Percentiles rank a stretch among this genome's conserved stretches.
Evolutionary conservation across 2,329 filamentous ascomycete genomes (phyloP).

Genomic region (Dothistroma pini): DNA sequence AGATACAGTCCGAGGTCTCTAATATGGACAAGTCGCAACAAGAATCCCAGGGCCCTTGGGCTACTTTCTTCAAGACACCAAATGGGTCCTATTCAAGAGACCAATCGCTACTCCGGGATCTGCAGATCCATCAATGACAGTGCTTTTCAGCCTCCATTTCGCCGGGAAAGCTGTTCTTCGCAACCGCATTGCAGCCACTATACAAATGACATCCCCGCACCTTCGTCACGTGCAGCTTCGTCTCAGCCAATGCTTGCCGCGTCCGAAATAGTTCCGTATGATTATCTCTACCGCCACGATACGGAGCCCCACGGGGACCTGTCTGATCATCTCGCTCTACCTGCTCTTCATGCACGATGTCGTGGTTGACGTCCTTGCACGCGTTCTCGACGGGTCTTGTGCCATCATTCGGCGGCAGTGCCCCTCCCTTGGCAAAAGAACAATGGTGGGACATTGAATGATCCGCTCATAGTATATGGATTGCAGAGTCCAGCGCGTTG

Average conservation of each 20-base stretch:
- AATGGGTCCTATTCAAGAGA: too few relatives aligned
- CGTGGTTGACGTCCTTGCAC: background rate
- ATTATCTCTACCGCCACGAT: background rate
- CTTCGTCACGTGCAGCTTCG: constrained; percentile 1
- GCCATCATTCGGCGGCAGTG: background rate
- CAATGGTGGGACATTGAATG: background rate
- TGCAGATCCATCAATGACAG: background rate
- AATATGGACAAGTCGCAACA: too few relatives aligned
- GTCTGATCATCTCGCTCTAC: background rate
- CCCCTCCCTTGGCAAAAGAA: background rate
- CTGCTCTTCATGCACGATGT: background rate
- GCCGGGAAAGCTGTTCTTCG: background rate
- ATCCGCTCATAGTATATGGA: constrained; percentile 12
- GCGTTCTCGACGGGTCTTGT: background rate
- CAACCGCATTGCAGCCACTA: background rate
- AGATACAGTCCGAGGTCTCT: too few relatives aligned
- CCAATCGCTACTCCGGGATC: background rate
- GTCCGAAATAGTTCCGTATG: background rate
- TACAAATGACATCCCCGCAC: background rate
- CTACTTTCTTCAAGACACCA: too few relatives aligned
- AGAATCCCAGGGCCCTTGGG: too few relatives aligned
- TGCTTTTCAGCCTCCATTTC: background rate
- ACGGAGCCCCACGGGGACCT: background rate
- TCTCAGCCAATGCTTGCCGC: background rate
- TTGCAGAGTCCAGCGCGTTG: constrained; percentile 1